Conservation (phyloP, 1,139 yeast species). For the Nadsonia commutata region DNA sequence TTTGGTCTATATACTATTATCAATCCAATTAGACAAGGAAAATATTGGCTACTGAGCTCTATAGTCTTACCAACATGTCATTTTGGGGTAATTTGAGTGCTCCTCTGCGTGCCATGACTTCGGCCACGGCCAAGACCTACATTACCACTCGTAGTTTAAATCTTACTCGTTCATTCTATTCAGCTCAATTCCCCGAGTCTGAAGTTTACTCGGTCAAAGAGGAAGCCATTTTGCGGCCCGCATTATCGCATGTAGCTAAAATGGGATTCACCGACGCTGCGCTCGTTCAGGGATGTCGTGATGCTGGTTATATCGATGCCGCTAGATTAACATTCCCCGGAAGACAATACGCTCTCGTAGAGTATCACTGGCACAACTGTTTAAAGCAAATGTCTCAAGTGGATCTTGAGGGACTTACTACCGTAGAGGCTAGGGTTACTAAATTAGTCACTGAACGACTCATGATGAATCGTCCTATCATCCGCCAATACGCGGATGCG, state of each 20-base stretch:
- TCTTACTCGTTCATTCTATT: not conserved
- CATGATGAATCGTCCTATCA: constrained; percentile 42
- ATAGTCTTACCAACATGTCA: no score
- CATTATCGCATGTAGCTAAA: constrained; percentile 44
- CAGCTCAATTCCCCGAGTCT: not conserved
- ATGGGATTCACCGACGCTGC: constrained; percentile 56
- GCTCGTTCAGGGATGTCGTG: constrained; percentile 45
- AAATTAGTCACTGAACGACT: constrained; percentile 48
- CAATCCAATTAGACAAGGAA: no score
- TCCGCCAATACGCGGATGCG: constrained; percentile 26
- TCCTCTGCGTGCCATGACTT: no score
- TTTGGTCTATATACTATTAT: no score
- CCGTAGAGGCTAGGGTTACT: constrained; percentile 23
- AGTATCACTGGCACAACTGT: constrained; percentile 43
- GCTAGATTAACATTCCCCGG: constrained; percentile 45
- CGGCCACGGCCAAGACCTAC: no score
- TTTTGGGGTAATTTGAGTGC: no score
- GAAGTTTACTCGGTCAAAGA: not conserved
- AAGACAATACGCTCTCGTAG: constrained; percentile 46
- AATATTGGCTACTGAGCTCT: no score
- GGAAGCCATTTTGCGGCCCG: constrained; percentile 27
- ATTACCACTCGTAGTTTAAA: no score
- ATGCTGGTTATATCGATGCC: constrained; percentile 52
- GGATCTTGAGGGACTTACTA: constrained; percentile 1
- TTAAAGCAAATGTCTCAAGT: constrained; percentile 17